phyloP scores from a whole-genome alignment of 306 rosid species.

The Ceratonia siliqua region DNA sequence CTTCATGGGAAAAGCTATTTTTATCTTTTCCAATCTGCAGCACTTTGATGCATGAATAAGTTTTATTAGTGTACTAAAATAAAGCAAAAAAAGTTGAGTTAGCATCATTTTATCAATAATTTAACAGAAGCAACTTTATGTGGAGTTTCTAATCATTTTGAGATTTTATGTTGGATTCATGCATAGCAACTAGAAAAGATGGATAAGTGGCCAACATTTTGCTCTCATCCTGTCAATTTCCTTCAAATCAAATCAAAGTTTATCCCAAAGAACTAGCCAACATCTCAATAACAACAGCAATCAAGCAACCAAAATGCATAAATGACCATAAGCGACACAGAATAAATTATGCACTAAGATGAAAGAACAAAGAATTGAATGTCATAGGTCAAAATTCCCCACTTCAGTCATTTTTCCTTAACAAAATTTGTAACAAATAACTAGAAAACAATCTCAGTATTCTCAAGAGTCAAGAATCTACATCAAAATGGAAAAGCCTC shows the following conservation, averaged over 20 bases:
- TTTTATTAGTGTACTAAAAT: conserved; percentile 12
- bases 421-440: conserved; percentile 14
- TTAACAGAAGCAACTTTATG: conserved; percentile 8
- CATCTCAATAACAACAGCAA: conserved; percentile 18
- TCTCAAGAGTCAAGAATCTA: no score
- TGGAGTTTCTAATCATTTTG: background rate
- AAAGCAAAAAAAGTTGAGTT: background rate
- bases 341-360: background rate
- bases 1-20: no score
- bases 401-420: background rate
- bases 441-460: background rate
- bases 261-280: background rate
- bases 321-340: background rate
- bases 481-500: background rate
- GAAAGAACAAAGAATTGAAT: conserved; percentile 20
- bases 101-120: conserved; percentile 19
- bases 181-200: background rate
- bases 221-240: conserved; percentile 5
- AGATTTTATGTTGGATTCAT: conserved; percentile 7
- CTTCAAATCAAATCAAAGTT: conserved; percentile 4
- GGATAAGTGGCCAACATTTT: conserved; percentile 10
- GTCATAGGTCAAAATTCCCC: conserved; percentile 17
- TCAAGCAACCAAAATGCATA: conserved; percentile 1
- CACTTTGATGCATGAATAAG: conserved; percentile 25
- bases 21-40: conserved; percentile 32